phyloP scores from a whole-genome alignment of 208 protist genomes.

The Plasmodiophora brassicae region DNA sequence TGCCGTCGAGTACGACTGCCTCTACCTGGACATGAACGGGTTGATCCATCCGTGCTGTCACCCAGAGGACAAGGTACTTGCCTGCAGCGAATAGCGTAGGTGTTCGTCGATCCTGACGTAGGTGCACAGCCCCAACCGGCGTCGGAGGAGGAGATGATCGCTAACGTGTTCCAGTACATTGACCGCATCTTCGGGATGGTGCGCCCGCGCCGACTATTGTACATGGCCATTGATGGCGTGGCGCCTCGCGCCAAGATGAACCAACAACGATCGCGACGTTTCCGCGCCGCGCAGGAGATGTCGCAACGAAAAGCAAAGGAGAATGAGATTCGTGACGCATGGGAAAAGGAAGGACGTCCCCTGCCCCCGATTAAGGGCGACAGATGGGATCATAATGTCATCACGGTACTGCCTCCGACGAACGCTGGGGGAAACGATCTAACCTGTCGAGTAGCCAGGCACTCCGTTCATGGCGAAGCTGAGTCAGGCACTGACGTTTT shows the following conservation, averaged over 20 bases:
- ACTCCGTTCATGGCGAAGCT: slow-evolving; percentile 55
- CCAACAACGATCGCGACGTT: slow-evolving; percentile 94
- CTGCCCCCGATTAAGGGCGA: not conserved
- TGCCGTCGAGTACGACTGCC: slow-evolving; percentile 88
- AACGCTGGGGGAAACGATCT: not conserved
- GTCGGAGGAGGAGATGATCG: slow-evolving; percentile 72
- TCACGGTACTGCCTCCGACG: slow-evolving; percentile 36
- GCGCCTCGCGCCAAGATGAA: slow-evolving; percentile 99
- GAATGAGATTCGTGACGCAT: not conserved
- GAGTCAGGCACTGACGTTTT: slow-evolving; percentile 37
- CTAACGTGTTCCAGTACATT: slow-evolving; percentile 88
- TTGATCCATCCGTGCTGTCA: slow-evolving; percentile 98
- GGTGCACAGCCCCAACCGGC: slow-evolving; percentile 49
- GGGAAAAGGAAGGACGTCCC: not conserved
- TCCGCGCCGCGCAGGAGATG: slow-evolving; percentile 59
- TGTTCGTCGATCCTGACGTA: not conserved
- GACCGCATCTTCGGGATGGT: slow-evolving; percentile 93
- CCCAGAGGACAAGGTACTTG: slow-evolving; percentile 69
- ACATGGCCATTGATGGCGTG: slow-evolving; percentile 88
- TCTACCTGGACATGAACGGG: slow-evolving; percentile 99
- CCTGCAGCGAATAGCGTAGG: not conserved
- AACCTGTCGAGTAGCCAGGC: slow-evolving; percentile 40
- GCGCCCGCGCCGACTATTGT: slow-evolving; percentile 92
- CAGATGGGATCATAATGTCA: slow-evolving; percentile 47
- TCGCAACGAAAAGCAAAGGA: slow-evolving; percentile 8